These are phyloP conservation scores for Cystobasidium onofrii DNA, from an alignment of 768 basidiomycete genomes.

Conservation along the genomic window DNA sequence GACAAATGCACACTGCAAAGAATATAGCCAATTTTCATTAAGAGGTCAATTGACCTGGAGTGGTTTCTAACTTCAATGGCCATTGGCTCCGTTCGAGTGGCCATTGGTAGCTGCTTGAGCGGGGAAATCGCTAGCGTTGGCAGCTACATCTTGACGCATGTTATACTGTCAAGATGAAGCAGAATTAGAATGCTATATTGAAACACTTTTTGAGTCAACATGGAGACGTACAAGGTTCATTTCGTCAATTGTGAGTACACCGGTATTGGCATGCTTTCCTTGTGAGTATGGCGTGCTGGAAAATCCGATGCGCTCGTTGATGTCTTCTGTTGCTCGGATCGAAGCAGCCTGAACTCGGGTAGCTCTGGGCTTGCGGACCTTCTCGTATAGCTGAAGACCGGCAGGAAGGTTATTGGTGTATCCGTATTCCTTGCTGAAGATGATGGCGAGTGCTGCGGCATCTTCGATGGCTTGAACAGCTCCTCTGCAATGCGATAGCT, in stretches of 20 bases:
- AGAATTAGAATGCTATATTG: not conserved
- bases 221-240: constrained; percentile 23
- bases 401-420: constrained; percentile 36
- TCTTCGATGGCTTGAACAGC: constrained; percentile 57
- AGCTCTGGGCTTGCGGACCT: constrained; percentile 39
- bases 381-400: constrained; percentile 39
- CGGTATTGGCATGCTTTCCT: constrained; percentile 23
- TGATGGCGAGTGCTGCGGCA: constrained; percentile 55
- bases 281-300: constrained; percentile 31
- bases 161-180: not conserved
- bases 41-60: no score
- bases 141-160: constrained; percentile 11
- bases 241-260: constrained; percentile 28
- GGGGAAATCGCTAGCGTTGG: constrained; percentile 8
- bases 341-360: constrained; percentile 37
- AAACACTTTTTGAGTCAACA: not conserved
- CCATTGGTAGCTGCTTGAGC: constrained; percentile 3
- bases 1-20: no score
- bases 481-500: constrained; percentile 35
- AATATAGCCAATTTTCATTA: no score
- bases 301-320: constrained; percentile 42
- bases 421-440: constrained; percentile 50
- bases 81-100: not conserved
- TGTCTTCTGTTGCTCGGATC: constrained; percentile 38
- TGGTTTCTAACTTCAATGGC: no score